These are phyloP conservation scores for Epichloe amarillans DNA, from an alignment of 2,329 filamentous ascomycete genomes.

Conservation along the genomic window DNA sequence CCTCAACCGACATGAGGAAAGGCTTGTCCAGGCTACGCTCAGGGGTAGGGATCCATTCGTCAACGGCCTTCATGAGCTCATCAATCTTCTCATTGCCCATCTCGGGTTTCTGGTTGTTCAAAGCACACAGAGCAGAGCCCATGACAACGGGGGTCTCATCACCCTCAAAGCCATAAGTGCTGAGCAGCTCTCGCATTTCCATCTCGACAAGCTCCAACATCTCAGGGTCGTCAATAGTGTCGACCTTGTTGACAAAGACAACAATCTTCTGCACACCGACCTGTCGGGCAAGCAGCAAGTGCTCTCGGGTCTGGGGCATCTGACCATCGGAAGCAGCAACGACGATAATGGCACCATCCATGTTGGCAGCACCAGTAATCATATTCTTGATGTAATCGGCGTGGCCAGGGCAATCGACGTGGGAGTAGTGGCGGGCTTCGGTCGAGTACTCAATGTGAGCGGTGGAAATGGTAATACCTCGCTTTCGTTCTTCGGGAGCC, in stretches of 20 bases:
- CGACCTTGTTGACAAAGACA: constrained; percentile 99
- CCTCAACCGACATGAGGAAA: constrained; percentile 97
- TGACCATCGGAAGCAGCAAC: constrained; percentile 97
- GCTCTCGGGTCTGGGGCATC: constrained; percentile 99
- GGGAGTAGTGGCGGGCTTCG: constrained; percentile 89
- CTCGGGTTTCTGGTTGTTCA: constrained; percentile 75
- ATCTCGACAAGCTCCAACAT: constrained; percentile 99
- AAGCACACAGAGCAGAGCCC: constrained; percentile 88
- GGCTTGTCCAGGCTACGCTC: constrained; percentile 92
- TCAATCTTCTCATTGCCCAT: constrained; percentile 83
- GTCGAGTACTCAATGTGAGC: constrained; percentile 98
- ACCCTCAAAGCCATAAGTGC: constrained; percentile 89
- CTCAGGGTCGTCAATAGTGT: constrained; percentile 92
- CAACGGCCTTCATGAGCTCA: constrained; percentile 78
- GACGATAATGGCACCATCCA: constrained; percentile 98
- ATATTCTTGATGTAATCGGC: constrained; percentile 99
- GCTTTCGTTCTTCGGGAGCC: constrained; percentile 97
- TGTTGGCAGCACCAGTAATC: constrained; percentile 98
- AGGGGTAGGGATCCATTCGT: constrained; percentile 93
- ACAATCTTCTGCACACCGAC: constrained; percentile 97
- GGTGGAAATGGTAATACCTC: constrained; percentile 98
- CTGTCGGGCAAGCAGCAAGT: constrained; percentile 93
- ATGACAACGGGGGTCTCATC: constrained; percentile 96
- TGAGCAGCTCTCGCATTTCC: constrained; percentile 97
- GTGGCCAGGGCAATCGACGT: constrained; percentile 99